Evolutionary conservation across 176 grass and related monocot genomes (phyloP), one percentile per base, ranked within the genome.

Genomic region (sorghum (Sorghum bicolor)): DNA sequence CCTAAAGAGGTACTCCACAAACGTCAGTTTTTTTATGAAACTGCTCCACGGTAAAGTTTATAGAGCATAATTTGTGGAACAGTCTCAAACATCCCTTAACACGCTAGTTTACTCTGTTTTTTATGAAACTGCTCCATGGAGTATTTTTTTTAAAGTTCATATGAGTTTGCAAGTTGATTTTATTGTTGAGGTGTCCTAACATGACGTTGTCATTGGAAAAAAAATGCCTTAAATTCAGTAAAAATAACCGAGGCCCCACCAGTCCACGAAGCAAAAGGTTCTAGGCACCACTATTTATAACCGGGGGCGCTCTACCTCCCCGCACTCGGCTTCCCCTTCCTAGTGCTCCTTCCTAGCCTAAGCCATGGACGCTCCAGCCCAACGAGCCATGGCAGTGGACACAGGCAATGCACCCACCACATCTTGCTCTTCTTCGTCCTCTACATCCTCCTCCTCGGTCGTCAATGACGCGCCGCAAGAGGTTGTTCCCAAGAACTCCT

Each of bases 301-400:
- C 29, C n/a, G 6, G 44, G 48, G 53, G 57, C 16, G 52, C 52
- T 63, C 74, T 45, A 53, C 36, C 74, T 61, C 74, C 8, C 45
- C 48, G 48, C 61, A 48, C 64, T 29, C 11, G 26, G 61, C 5
- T 81, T 69, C 22, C 74, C 22, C 64, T 52, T 81, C 33, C 6
- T 68, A 62, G 72, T 77, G 39, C 58, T 41, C 48, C 25, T 33
- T 41, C 48, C 25, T 33, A 70, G 36, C 24, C 4, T 31, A 34
- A 34, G 78, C 78, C 89, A 90, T 90, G 89, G 89, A 90, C 37
- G 84, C 84, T 72, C 44, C 38, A 45, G 39, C 69, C 14, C 69
- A 72, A 14, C 38, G 17, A 80, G 78, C 58, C 84, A 87, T 90
- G 89, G 89, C 75, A 67, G 85, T 80, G 41, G 70, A 83, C 84